Conservation (phyloP, 169 alveolate species). For the Theileria luwenshuni region DNA sequence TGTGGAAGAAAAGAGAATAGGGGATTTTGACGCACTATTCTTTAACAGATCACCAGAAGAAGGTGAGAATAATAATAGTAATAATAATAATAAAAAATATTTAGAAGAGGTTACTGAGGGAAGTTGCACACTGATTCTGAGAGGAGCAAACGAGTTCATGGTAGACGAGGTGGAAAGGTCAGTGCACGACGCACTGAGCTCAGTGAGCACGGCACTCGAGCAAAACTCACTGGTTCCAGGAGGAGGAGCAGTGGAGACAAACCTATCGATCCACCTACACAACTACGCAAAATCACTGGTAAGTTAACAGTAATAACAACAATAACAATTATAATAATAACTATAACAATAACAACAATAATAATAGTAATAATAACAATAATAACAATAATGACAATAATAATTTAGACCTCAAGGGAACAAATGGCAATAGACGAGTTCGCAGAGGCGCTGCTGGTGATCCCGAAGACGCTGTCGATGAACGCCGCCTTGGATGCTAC, state of each 20-base stretch:
- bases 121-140: slow-evolving; percentile 80
- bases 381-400: not conserved
- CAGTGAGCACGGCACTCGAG: slow-evolving; percentile 92
- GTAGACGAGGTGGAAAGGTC: slow-evolving; percentile 97
- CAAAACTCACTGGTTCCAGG: slow-evolving; percentile 89
- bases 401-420: slow-evolving; percentile 90
- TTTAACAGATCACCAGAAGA: slow-evolving; percentile 91
- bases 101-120: not conserved
- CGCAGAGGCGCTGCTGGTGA: slow-evolving; percentile 95
- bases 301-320: not conserved
- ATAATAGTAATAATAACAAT: not conserved
- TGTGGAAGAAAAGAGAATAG: slow-evolving; percentile 94
- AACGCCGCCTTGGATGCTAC: slow-evolving; percentile 98
- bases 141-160: slow-evolving; percentile 98
- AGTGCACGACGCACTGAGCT: slow-evolving; percentile 97
- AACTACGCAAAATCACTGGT: slow-evolving; percentile 94
- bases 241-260: slow-evolving; percentile 99
- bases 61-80: slow-evolving; percentile 40
- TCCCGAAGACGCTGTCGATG: slow-evolving; percentile 98
- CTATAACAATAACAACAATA: not conserved
- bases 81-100: slow-evolving; percentile 34
- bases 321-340: not conserved
- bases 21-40: slow-evolving; percentile 97
- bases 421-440: slow-evolving; percentile 98
- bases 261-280: slow-evolving; percentile 94